A percentile compares a stretch with the other conserved stretches of the same genome.
Conservation (phyloP, 2,329 filamentous ascomycete species). For the Neophaeococcomyces mojaviensis region DNA sequence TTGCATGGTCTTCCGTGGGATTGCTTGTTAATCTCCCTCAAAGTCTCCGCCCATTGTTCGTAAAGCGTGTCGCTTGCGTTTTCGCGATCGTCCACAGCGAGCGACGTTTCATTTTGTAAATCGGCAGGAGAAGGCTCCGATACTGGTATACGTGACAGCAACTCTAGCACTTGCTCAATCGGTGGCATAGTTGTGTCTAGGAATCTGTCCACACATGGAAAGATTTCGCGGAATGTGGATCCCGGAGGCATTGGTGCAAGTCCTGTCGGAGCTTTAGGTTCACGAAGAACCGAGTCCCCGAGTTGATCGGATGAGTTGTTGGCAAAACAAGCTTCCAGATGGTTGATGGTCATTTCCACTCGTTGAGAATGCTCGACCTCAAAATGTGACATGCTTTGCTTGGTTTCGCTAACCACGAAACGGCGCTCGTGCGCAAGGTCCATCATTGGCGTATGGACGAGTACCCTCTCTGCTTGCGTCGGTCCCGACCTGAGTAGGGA, state of each 20-base stretch:
- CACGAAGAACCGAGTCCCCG: background rate
- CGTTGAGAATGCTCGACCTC: conserved; percentile 10
- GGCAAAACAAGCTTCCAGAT: background rate
- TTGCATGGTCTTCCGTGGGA: background rate
- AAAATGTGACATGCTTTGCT: conserved; percentile 10
- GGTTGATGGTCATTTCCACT: background rate
- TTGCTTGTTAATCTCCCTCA: background rate
- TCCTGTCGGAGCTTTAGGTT: background rate
- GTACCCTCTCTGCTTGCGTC: conserved; percentile 10
- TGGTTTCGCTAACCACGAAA: conserved; percentile 17
- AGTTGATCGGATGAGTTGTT: background rate
- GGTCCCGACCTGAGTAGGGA: conserved; percentile 12
- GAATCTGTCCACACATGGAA: background rate
- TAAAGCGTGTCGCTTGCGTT: background rate
- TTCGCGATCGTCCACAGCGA: background rate
- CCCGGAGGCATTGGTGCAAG: background rate
- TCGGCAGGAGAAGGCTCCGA: background rate
- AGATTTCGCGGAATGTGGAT: background rate
- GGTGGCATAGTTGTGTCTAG: background rate
- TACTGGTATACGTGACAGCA: background rate
- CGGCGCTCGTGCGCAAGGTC: conserved; percentile 18
- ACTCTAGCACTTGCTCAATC: background rate
- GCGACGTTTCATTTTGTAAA: background rate
- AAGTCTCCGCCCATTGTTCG: background rate
- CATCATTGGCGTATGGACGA: conserved; percentile 17